Evolutionary conservation across 768 basidiomycete species (phyloP), one percentile per base, ranked within the genome.

Genomic region (Fomitopsis pulvina): DNA sequence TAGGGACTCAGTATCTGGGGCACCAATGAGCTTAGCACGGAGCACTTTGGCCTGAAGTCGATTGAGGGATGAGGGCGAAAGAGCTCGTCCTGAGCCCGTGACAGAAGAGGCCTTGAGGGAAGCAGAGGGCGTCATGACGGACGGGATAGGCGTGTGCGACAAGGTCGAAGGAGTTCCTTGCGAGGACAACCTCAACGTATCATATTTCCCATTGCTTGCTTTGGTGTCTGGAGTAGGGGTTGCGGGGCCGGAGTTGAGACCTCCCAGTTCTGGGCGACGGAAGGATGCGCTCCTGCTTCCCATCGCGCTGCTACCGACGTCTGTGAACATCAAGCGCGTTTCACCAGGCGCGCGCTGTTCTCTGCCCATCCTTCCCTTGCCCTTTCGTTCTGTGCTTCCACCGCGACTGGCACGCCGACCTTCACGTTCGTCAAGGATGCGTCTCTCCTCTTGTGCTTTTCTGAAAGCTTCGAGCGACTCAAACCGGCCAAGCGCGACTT

Each of bases 41-140:
- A 99, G 71, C 1, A 96, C 93, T 57, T 85, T 85, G 3, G 95
- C 95, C 66, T 99, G 95, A 1, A 99, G 68, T 61, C 83, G 87
- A 65, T 99, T 98, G 41, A 98, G 70, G 14, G 87, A 88, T 1
- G 85, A 85, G 2, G 85, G 83, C 0, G 87, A 87, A 48, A 88
- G 60, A 0, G 75, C 75, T 4, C 83, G 74, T 1, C 64, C 47
- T 37, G 34, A 37, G 4, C 34, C 34, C 14, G 34, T 10, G 51
- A 60, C 22, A 63, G n/a, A n/a, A n/a, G 70, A 52, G 62, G 62
- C 29, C 50, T 49, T 58, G 47, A 58, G 52, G 11, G 59, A 52
- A 21, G 63, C 58, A 52, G 64, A 73, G 1, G 93, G 93, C 0
- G 91, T 87, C 77, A 97, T 83, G 5, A 93, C 93, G 2, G 85